Evolutionary conservation across 441 rosid genomes (phyloP), one percentile per base, ranked within the genome.

Genomic region (Syzygium syzygioides): DNA sequence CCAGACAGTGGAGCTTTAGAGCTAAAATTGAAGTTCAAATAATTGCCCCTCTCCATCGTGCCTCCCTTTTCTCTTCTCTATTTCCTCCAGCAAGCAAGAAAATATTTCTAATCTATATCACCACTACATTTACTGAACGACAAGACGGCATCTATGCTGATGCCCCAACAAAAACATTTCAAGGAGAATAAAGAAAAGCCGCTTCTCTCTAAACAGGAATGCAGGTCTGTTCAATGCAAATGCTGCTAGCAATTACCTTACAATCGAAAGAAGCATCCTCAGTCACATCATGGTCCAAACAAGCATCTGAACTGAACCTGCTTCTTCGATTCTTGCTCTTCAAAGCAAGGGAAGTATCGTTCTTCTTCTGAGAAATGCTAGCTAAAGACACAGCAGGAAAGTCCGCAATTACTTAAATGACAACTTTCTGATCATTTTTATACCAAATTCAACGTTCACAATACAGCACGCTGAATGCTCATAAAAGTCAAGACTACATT

Each of bases 281-380:
- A 25, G 79, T 50, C 88, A 90, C 91, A 86, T 92, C 90, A 85
- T 87, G 80, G 91, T 26, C 88, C 71, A 86, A 86, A 86, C 84
- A 68, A 90, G 52, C 83, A 76, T 76, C 83, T 41, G 83, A 76
- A 41, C 83, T 41, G 83, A 76, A 13, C n/a, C 52, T 41, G 83
- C 89, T 88, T 64, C 87, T 89, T 71, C 89, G 89, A 87, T 87
- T 90, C 87, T 91, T 62, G 87, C 91, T 87, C 62, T 91, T 91
- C 86, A 88, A 89, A 11, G 85, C 89, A 79, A 89, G 89, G 88
- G 91, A 84, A 88, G 92, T 92, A 79, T 55, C 88, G 55, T 87
- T 91, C 91, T 94, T 92, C 94, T 91, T 94, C 32, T 90, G 91
- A 89, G 89, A 88, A 59, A 87, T 55, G 52, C 87, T 91, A 88